Evolutionary conservation across 768 basidiomycete genomes (phyloP).

Genomic region (Agrocybe praecox): DNA sequence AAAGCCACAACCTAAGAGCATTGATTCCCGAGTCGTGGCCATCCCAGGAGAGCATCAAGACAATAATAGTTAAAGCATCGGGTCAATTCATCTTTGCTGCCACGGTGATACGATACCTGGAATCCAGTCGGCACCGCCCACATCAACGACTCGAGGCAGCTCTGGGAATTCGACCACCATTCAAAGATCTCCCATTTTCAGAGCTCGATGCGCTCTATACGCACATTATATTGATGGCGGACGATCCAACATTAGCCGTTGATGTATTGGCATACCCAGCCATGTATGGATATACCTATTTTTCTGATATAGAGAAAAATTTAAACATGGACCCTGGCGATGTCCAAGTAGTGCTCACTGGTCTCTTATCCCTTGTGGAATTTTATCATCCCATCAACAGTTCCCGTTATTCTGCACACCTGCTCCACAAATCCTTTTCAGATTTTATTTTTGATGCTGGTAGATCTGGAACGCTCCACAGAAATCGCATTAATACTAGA

Average conservation of each 20-base stretch:
- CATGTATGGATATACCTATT: too few species aligned
- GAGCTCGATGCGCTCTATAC: background rate
- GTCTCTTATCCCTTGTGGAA: too few species aligned
- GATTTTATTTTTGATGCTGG: too few species aligned
- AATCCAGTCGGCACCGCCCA: background rate
- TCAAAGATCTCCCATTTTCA: background rate
- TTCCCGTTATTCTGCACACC: too few species aligned
- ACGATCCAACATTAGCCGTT: background rate
- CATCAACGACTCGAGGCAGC: background rate
- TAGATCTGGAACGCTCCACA: too few species aligned
- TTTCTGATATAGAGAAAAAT: too few species aligned
- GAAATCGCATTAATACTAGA: too few species aligned
- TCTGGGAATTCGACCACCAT: background rate
- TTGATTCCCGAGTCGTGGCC: background rate
- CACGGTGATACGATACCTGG: background rate
- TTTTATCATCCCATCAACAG: too few species aligned
- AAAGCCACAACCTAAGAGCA: background rate
- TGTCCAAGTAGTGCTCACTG: too few species aligned
- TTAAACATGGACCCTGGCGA: too few species aligned
- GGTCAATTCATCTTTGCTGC: slow-evolving; percentile 1
- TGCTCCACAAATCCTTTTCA: too few species aligned
- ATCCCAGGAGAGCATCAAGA: background rate
- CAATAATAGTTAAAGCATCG: background rate
- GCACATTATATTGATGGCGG: background rate
- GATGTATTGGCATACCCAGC: too few species aligned